Evolutionary conservation across 2,329 filamentous ascomycete genomes (phyloP), one percentile per base, ranked within the genome.

Genomic region (Claviceps sp.): DNA sequence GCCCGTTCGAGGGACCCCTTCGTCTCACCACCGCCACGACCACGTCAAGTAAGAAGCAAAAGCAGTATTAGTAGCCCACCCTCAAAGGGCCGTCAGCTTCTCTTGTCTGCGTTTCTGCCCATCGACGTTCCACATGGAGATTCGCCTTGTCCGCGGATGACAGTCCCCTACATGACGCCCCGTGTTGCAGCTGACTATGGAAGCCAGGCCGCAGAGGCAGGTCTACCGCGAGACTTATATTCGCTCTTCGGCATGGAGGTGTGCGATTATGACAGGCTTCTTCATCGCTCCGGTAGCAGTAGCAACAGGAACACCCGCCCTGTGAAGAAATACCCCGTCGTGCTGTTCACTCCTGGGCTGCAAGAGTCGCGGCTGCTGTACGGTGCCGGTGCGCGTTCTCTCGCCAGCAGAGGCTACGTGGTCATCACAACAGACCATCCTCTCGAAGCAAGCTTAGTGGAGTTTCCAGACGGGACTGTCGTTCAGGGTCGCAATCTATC

Each of bases 391-490:
- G 71, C 72, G 1, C 66, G 67, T 2, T 68, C 71, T 3, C 62
- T 78, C 3, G 71, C 73, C 0, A 72, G 70, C 16, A 63, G 68
- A 5, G 74, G 74, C 0, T 72, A 69, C 48, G 45, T 68, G 0
- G 70, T 78, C 2, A 61, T 75, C 13, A 62, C 72, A 0, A 61
- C 78, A 24, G 76, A 78, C 52, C 75, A 77, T 49, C 67, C 74
- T 0, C 70, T 72, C 47, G 74, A 77, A 47, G 64, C 69, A 0
- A 52, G 59, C 0, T 62, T 73, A 20, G 67, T 78, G 8, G 67
- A 75, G 51, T 75, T 72, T n/a, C 70, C 72, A 0, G 62, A 75
- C 51, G 73, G 67, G 4, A 62, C 63, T 1, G 54, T 67, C 11
- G 59, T 65, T 8, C 58, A 58, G 51, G 54, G 60, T 1, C 26